Base-by-base conservation (phyloP, 208 protist species). In the Dictyostelium gargantuum region DNA sequence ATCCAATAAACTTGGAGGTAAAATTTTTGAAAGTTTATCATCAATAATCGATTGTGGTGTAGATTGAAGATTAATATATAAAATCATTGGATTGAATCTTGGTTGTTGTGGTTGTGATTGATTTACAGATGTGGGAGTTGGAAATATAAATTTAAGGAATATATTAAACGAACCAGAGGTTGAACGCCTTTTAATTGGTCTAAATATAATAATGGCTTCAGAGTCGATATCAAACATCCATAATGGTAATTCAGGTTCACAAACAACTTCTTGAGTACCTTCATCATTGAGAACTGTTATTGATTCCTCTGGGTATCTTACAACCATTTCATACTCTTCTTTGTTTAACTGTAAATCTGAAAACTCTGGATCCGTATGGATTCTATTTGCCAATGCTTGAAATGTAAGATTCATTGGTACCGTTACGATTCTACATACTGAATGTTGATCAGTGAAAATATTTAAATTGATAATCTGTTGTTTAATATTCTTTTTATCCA, bases 211-310 rank as follows among this genome's bases (percentile, higher is more conserved):
- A 3, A 52, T 70, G 63, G 19, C 19, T 40, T 58, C 75, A 9
- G 42, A 2, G n/a, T 77, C 66, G 6, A 89, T 56, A 48, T 89
- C 82, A 58, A 79, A 89, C 68, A 89, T 63, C 82, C 82, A 89
- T 6, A 89, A 42, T 52, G 82, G 82, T 35, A 79, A 11, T 38
- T 89, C 82, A 3, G 70, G 42, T 13, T 89, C 82, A 54, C 68
- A 79, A 1, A 89, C 2, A 3, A 89, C 50, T 6, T 89, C 82
- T n/a, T 40, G 10, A 35, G 23, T 21, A 23, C 74, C 74, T n/a
- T 76, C 38, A 26, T 35, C 46, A 38, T 42, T 50, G 0, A 73
- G 2, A 0, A 89, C 38, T 23, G 38, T 50, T 4, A 38, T 17
- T 0, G 52, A 35, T 26, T 89, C 70, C 8, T 32, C 26, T 21